Percentiles rank a stretch among this genome's conserved stretches.
Conservation (phyloP, 1,284 basidiomycete species). For the Fomitopsis schrenkii region DNA sequence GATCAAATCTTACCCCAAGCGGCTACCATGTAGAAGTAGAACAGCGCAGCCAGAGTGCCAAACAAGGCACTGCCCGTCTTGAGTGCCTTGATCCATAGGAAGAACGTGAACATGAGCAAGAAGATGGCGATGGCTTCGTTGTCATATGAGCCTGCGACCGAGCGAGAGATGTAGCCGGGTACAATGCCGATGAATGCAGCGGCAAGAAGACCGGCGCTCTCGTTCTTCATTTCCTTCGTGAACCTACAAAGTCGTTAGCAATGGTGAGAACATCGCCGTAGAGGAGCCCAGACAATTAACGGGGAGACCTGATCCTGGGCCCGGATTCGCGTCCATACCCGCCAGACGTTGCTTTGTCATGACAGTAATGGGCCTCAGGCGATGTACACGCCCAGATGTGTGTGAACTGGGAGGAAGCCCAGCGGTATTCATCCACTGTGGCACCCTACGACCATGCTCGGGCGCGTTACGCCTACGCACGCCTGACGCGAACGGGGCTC, state of each 20-base stretch:
- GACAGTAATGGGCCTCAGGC: no score
- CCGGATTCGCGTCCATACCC: no score
- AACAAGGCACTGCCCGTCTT: slow-evolving; percentile 93
- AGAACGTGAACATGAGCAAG: slow-evolving; percentile 99
- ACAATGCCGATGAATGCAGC: slow-evolving; percentile 99
- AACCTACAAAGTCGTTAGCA: slow-evolving; percentile 50
- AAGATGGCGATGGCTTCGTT: slow-evolving; percentile 99
- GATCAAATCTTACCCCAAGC: slow-evolving; percentile 79
- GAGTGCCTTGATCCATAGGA: slow-evolving; percentile 94
- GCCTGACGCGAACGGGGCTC: no score
- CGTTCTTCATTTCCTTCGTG: slow-evolving; percentile 91
- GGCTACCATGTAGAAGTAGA: slow-evolving; percentile 99
- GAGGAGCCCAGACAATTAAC: no score
- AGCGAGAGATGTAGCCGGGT: slow-evolving; percentile 97
- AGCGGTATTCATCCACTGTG: no score
- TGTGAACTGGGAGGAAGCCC: no score
- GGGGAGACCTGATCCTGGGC: no score
- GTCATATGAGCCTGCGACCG: slow-evolving; percentile 98
- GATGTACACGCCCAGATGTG: no score
- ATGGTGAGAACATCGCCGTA: neutral
- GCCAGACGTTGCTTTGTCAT: no score
- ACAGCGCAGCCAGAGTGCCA: slow-evolving; percentile 87
- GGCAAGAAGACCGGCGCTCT: slow-evolving; percentile 91
- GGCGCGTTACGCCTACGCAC: no score
- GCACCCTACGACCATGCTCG: no score